Percentiles rank a stretch among this genome's conserved stretches.
Evolutionary conservation across 164 flowering plant species (phyloP).

Genomic region (Umbellularia californica): DNA sequence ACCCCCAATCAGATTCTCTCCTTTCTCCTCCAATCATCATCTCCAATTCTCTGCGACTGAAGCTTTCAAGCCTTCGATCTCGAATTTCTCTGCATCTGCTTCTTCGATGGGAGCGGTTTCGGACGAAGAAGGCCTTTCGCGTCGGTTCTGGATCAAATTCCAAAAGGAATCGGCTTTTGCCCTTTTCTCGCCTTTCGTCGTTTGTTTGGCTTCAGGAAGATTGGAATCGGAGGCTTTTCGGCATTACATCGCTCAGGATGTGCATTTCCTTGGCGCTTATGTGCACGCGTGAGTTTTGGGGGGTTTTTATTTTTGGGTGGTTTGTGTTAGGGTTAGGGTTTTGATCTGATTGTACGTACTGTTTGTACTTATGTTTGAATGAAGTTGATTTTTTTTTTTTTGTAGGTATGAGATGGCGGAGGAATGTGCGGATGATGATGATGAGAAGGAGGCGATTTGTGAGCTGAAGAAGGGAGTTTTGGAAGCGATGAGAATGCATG

Average conservation of each 20-base stretch:
- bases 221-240: slow-evolving; percentile 57
- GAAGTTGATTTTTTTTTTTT: not conserved
- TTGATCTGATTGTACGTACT: not conserved
- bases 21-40: no score
- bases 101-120: slow-evolving; percentile 1
- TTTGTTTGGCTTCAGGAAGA: slow-evolving; percentile 68
- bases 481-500: slow-evolving; percentile 68
- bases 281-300: slow-evolving; percentile 64
- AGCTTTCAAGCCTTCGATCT: not conserved
- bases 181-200: slow-evolving; percentile 62
- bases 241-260: slow-evolving; percentile 71
- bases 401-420: slow-evolving; percentile 75
- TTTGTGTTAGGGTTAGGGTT: not conserved
- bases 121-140: slow-evolving; percentile 46
- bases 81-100: not conserved
- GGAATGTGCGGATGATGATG: slow-evolving; percentile 94
- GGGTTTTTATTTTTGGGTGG: not conserved
- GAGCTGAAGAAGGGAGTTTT: slow-evolving; percentile 58
- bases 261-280: slow-evolving; percentile 69
- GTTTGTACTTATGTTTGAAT: not conserved
- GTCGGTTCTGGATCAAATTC: slow-evolving; percentile 62
- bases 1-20: no score
- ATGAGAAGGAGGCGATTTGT: slow-evolving; percentile 56
- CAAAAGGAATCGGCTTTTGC: slow-evolving; percentile 49
- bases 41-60: not conserved